Evolutionary conservation across 139 green algal genomes (phyloP), one percentile per base, ranked within the genome.

Genomic region (Chlorella sp.): DNA sequence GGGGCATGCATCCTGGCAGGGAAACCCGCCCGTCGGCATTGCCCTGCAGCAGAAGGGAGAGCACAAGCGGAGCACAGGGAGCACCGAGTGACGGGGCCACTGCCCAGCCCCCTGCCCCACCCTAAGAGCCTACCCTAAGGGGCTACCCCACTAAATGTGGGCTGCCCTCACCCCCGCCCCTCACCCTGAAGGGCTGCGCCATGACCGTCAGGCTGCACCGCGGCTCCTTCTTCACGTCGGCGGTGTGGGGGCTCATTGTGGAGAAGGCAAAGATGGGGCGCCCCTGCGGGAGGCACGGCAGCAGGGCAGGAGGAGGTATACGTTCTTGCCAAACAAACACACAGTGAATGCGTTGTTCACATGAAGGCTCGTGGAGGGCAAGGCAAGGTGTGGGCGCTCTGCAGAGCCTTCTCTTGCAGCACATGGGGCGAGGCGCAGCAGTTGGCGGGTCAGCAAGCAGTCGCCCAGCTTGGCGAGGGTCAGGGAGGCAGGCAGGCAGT

Each of bases 181-280:
- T 71, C 75, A 96, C 95, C 91, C 91, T 64, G 91, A 96, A 98
- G 48, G 81, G 90, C 36, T 92, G 91, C 32, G 93, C 92, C 79
- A 92, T 91, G 30, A 98, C 91, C 1, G 95, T 97, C 48, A 98
- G 83, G 86, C 87, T 93, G 82, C 89, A 93, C 24, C 93, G 89
- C 0, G 68, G 81, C 83, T 97, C 92, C 19, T 90, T 90, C n/a
- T 84, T 48, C 26, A 98, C 87, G 91, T 98, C 95, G 24, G 76
- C 85, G 0, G 95, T 96, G 91, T 98, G 96, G 32, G 90, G 48
- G 36, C 91, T 95, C 19, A 98, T 91, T 0, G 91, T 91, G 89
- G 89, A 95, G 37, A 96, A 89, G 26, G 94, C 91, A 80, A 98
- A 95, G 68, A 97, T 90, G 16, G 95, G 95, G 68, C 84, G 84